phyloP scores from a whole-genome alignment of 495 filamentous ascomycete species.

The Rostrohypoxylon terebratum region DNA sequence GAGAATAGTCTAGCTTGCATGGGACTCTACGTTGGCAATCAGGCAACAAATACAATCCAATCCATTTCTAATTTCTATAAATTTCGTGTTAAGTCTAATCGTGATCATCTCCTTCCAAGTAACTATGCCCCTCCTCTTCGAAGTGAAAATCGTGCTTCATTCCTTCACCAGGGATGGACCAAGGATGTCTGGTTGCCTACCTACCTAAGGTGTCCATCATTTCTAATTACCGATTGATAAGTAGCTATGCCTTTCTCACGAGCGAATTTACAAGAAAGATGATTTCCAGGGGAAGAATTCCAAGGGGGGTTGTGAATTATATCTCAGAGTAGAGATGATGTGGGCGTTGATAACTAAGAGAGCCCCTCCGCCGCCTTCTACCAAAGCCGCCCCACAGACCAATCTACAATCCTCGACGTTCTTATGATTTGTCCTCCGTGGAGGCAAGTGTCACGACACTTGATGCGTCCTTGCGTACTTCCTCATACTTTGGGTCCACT shows the following conservation, averaged over 20 bases:
- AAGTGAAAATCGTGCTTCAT: neutral
- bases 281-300: neutral
- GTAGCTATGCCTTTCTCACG: neutral
- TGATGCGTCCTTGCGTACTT: neutral
- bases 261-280: neutral
- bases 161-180: neutral
- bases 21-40: slow-evolving; percentile 18
- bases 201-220: neutral
- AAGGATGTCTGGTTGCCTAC: neutral
- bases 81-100: neutral
- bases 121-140: neutral
- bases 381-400: slow-evolving; percentile 20
- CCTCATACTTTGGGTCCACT: neutral
- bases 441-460: slow-evolving; percentile 1
- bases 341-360: slow-evolving; percentile 30
- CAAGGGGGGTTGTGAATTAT: slow-evolving; percentile 20
- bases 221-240: neutral
- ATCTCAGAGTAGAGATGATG: slow-evolving; percentile 30
- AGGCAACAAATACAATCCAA: slow-evolving; percentile 17
- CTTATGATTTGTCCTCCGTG: slow-evolving; percentile 9
- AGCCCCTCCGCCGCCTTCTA: slow-evolving; percentile 19
- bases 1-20: slow-evolving; percentile 20
- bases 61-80: neutral
- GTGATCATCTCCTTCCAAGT: neutral
- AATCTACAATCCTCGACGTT: slow-evolving; percentile 26